Evolutionary conservation across 331 rosid species (phyloP).

Genomic region (Acacia pycnantha): DNA sequence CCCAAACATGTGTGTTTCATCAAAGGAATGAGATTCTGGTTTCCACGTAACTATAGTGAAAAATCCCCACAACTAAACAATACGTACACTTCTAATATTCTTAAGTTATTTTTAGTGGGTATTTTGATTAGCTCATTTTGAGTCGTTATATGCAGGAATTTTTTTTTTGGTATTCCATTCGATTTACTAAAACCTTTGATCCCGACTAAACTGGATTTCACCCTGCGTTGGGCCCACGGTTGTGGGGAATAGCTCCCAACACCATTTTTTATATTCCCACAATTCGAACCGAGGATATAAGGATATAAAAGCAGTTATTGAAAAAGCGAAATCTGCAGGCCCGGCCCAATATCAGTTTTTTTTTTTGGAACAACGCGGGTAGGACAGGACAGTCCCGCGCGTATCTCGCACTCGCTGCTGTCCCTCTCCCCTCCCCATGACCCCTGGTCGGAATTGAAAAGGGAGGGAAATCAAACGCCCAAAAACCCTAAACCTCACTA

Average conservation of each 20-base stretch:
- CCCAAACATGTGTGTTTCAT: background rate
- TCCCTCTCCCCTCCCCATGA: background rate
- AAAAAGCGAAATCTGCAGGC: background rate
- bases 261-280: too few relatives aligned
- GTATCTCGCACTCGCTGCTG: background rate
- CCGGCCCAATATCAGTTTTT: background rate
- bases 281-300: too few relatives aligned
- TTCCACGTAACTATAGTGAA: background rate
- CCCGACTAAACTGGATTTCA: too few relatives aligned
- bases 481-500: slow-evolving; percentile 43
- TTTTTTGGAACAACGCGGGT: background rate
- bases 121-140: too few relatives aligned
- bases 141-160: too few relatives aligned
- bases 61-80: background rate
- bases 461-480: slow-evolving; percentile 54
- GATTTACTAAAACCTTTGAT: too few relatives aligned
- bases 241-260: too few relatives aligned
- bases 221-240: too few relatives aligned
- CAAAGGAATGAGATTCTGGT: background rate
- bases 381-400: background rate
- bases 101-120: too few relatives aligned
- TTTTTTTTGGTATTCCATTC: too few relatives aligned
- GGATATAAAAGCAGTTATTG: background rate
- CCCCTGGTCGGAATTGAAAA: slow-evolving; percentile 25
- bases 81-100: background rate